These are phyloP conservation scores for Polygonum maritimum DNA, from an alignment of 148 eudicot species.

Conservation along the genomic window DNA sequence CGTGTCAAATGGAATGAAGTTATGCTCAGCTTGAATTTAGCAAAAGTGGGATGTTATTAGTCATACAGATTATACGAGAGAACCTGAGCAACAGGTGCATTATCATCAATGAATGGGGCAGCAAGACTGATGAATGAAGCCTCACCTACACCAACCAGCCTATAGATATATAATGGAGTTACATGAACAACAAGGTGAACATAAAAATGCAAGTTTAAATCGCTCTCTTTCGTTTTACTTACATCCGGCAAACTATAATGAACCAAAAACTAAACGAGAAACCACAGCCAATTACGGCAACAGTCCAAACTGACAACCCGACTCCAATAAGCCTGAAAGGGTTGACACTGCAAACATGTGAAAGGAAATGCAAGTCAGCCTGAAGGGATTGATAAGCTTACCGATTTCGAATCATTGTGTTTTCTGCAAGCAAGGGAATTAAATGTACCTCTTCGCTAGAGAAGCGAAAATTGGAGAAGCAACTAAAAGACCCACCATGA, in stretches of 20 bases:
- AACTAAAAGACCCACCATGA: constrained; percentile 92
- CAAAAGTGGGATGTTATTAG: background rate
- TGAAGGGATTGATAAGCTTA: background rate
- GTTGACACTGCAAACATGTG: constrained; percentile 46
- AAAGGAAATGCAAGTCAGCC: background rate
- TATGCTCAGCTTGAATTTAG: background rate
- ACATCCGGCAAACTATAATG: constrained; percentile 70
- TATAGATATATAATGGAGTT: constrained; percentile 16
- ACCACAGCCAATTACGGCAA: constrained; percentile 77
- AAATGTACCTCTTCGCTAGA: constrained; percentile 61
- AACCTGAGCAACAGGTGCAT: constrained; percentile 85
- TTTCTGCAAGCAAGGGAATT: background rate
- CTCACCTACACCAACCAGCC: constrained; percentile 98
- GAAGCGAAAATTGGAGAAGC: constrained; percentile 91
- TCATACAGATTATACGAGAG: background rate
- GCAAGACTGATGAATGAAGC: constrained; percentile 95
- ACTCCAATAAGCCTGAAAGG: constrained; percentile 95
- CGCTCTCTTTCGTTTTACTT: constrained; percentile 19
- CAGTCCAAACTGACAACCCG: constrained; percentile 78
- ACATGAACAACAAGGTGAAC: constrained; percentile 2
- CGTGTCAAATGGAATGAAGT: background rate
- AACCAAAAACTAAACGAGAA: constrained; percentile 69
- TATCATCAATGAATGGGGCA: constrained; percentile 92
- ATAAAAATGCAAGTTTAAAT: background rate
- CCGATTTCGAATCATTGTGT: background rate